Conservation (phyloP, 1,284 basidiomycete species). For the Apiotrichum mycotoxinovorans region DNA sequence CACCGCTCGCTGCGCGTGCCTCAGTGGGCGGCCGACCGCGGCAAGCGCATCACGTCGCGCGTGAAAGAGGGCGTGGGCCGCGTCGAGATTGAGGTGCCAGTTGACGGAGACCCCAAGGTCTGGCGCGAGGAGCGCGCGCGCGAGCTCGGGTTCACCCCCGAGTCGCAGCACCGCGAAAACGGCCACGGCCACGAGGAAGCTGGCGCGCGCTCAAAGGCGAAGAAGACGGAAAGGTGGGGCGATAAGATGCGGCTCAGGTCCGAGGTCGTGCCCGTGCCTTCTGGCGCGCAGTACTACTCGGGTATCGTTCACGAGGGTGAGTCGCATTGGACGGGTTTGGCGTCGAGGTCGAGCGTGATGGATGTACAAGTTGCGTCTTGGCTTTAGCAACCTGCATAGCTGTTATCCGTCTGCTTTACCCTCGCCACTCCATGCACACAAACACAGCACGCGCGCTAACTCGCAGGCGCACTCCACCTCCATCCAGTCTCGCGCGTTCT, state of each 20-base stretch:
- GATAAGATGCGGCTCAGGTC: slow-evolving; percentile 45
- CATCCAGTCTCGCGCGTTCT: slow-evolving; percentile 39
- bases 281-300: slow-evolving; percentile 35
- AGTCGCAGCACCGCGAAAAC: slow-evolving; percentile 18
- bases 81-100: slow-evolving; percentile 48
- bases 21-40: slow-evolving; percentile 38
- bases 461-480: slow-evolving; percentile 44
- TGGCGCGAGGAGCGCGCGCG: slow-evolving; percentile 48
- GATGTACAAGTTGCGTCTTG: too few relatives aligned
- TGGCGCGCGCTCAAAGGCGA: slow-evolving; percentile 2
- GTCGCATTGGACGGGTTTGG: slow-evolving; percentile 1
- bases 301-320: slow-evolving; percentile 44
- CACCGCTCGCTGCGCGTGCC: slow-evolving; percentile 35
- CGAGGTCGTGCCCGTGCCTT: slow-evolving; percentile 39
- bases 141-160: slow-evolving; percentile 38
- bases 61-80: slow-evolving; percentile 43
- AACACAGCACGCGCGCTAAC: background rate
- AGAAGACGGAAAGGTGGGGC: slow-evolving; percentile 37
- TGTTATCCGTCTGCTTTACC: too few relatives aligned
- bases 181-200: slow-evolving; percentile 20
- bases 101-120: slow-evolving; percentile 39
- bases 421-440: too few relatives aligned
- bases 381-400: too few relatives aligned
- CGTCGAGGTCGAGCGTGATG: background rate
- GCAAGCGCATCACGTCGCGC: slow-evolving; percentile 42